Base-by-base conservation (phyloP, 2,329 filamentous ascomycete genomes). In the Colletotrichum cordylinicola region DNA sequence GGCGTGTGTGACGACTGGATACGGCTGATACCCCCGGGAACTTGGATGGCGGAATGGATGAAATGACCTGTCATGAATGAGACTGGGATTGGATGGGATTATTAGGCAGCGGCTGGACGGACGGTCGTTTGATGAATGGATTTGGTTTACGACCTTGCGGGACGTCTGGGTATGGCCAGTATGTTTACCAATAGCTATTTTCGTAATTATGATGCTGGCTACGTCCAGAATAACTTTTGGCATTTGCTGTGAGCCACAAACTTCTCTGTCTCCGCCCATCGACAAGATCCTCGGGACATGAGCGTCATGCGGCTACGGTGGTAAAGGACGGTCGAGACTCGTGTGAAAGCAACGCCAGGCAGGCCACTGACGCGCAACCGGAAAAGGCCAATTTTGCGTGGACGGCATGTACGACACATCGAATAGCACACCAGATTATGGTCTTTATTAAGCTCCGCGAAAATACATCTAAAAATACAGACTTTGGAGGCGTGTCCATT, bases 11-110 rank as follows among this genome's bases (percentile, higher is more conserved):
- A 15, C 61, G 48, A 52, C 39, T 10, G 48, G n/a, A 29, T 24
- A 31, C 43, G 35, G 31, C 35, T 35, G 64, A 76, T 76, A 76
- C 74, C 74, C 73, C 48, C 35, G 73, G 52, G n/a, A 21, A 39
- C 31, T 39, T 31, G 64, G 2, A 24, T 31, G 24, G 21, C 13
- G 55, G 56, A 10, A 64, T 60, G 39, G 18, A 31, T 29, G 8
- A 39, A 31, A 35, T 29, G 15, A 33, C 18, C 33, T 7, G 4
- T 1, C 8, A 33, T 21, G 58, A 5, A 33, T 21, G 58, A 61
- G 55, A 21, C 12, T 35, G 31, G 29, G 29, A 61, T 61, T 0
- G 58, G n/a, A 31, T 24, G 6, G 58, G 6, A 33, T 24, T 12
- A 9, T 8, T 4, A 33, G 12, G 31, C 29, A 21, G 10, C 8